These are phyloP conservation scores for Tanozyma kutaoensis DNA, from an alignment of 805 yeast genomes.

Conservation along the genomic window DNA sequence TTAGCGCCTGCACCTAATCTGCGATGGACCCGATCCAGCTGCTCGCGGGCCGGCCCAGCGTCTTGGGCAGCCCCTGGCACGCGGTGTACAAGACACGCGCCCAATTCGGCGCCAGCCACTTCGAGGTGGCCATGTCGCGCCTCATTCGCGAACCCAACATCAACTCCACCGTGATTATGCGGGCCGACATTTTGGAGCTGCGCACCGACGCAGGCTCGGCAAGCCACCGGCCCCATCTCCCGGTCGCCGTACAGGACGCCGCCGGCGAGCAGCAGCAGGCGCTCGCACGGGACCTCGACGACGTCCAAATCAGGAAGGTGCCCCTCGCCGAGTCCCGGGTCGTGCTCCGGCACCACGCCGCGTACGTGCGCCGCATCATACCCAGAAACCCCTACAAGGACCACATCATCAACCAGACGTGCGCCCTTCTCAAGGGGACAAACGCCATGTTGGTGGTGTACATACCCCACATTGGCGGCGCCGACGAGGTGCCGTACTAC, in stretches of 20 bases:
- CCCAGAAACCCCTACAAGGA: constrained; percentile 89
- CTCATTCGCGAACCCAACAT: constrained; percentile 75
- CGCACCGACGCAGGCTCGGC: constrained; percentile 29
- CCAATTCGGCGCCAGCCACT: constrained; percentile 42
- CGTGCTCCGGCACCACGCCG: constrained; percentile 21
- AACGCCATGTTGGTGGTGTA: constrained; percentile 51
- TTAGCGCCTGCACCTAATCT: too few relatives aligned
- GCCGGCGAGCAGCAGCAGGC: constrained; percentile 3
- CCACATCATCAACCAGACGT: constrained; percentile 72
- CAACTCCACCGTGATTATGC: constrained; percentile 78
- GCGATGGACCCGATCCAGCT: too few relatives aligned
- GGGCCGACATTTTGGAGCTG: constrained; percentile 71
- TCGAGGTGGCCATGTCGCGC: constrained; percentile 65
- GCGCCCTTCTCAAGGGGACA: constrained; percentile 33
- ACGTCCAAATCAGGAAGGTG: constrained; percentile 15
- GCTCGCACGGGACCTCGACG: constrained; percentile 20
- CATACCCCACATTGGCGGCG: constrained; percentile 54
- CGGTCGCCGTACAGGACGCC: too few relatives aligned
- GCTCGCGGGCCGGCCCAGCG: too few relatives aligned
- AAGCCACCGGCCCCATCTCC: too few relatives aligned
- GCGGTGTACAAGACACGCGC: constrained; percentile 38
- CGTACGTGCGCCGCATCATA: constrained; percentile 71
- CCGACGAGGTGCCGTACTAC: constrained; percentile 69
- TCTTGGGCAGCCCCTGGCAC: constrained; percentile 55
- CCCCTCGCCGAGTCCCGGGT: constrained; percentile 11